These are phyloP conservation scores for Epicoccum sorghinum DNA, from an alignment of 2,329 filamentous ascomycete genomes.

Conservation along the genomic window DNA sequence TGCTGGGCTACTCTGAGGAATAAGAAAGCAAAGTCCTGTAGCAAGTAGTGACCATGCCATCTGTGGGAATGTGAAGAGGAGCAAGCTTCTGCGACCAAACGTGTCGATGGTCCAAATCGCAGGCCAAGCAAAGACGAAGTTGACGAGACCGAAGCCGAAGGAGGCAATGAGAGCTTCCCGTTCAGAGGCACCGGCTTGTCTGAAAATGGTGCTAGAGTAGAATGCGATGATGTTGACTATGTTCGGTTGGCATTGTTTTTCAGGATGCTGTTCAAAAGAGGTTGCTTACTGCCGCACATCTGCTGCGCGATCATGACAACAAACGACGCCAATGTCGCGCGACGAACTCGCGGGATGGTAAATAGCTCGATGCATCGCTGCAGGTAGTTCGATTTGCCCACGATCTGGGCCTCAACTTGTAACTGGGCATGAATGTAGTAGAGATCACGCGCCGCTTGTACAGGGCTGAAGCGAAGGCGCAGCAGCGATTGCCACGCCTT, in stretches of 20 bases:
- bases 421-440: conserved; percentile 50
- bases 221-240: conserved; percentile 63
- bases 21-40: conserved; percentile 53
- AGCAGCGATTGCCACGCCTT: conserved; percentile 50
- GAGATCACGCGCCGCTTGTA: conserved; percentile 51
- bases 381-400: conserved; percentile 39
- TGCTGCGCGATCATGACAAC: conserved; percentile 62
- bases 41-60: conserved; percentile 74
- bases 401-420: conserved; percentile 30
- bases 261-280: neutral
- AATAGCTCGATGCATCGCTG: conserved; percentile 61
- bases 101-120: conserved; percentile 80
- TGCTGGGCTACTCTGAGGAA: conserved; percentile 32
- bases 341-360: conserved; percentile 69
- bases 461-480: conserved; percentile 46
- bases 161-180: conserved; percentile 28
- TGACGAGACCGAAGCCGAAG: conserved; percentile 20
- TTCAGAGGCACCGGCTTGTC: conserved; percentile 24
- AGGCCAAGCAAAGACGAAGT: conserved; percentile 50
- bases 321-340: conserved; percentile 75
- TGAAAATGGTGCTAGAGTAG: conserved; percentile 63
- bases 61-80: conserved; percentile 55
- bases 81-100: conserved; percentile 75
- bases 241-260: neutral
- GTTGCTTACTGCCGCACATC: conserved; percentile 40